These are phyloP conservation scores for Yamadazyma conglobata DNA, from an alignment of 1,139 yeast species.

Conservation along the genomic window DNA sequence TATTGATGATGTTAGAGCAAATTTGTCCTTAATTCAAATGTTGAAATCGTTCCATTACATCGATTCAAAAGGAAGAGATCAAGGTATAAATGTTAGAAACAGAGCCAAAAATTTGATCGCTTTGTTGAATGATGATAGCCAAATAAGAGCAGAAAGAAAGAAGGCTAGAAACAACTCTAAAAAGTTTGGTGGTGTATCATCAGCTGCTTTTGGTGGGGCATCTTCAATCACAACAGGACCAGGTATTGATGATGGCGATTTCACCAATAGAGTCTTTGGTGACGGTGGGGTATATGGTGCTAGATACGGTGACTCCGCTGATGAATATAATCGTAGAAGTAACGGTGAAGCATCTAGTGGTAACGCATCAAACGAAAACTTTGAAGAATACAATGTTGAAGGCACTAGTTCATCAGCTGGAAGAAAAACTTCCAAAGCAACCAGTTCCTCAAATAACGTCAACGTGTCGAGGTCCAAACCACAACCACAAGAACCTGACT, in stretches of 20 bases:
- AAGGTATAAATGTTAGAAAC: slow-evolving; percentile 92
- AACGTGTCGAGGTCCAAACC: slow-evolving; percentile 21
- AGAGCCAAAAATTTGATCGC: slow-evolving; percentile 74
- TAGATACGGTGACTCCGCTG: slow-evolving; percentile 57
- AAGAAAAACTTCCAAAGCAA: slow-evolving; percentile 23
- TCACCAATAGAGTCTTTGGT: slow-evolving; percentile 62
- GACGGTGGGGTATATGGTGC: slow-evolving; percentile 81
- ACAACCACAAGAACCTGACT: slow-evolving; percentile 36
- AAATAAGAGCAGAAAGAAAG: slow-evolving; percentile 80
- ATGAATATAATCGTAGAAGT: slow-evolving; percentile 35
- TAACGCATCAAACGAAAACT: slow-evolving; percentile 39
- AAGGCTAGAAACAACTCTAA: slow-evolving; percentile 81
- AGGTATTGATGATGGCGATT: slow-evolving; percentile 49
- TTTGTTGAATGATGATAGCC: slow-evolving; percentile 71
- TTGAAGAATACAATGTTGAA: slow-evolving; percentile 70
- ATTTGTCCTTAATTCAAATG: slow-evolving; percentile 79
- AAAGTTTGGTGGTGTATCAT: slow-evolving; percentile 72
- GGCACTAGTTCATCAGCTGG: slow-evolving; percentile 17
- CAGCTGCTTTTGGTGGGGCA: slow-evolving; percentile 49
- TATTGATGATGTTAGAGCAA: slow-evolving; percentile 90
- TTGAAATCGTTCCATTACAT: slow-evolving; percentile 90
- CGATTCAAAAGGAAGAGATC: slow-evolving; percentile 92
- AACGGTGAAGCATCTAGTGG: slow-evolving; percentile 23
- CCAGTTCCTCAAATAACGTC: slow-evolving; percentile 46
- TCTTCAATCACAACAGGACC: slow-evolving; percentile 29